These are phyloP conservation scores for Sutorius australiensis DNA, from an alignment of 768 basidiomycete species.

Conservation along the genomic window DNA sequence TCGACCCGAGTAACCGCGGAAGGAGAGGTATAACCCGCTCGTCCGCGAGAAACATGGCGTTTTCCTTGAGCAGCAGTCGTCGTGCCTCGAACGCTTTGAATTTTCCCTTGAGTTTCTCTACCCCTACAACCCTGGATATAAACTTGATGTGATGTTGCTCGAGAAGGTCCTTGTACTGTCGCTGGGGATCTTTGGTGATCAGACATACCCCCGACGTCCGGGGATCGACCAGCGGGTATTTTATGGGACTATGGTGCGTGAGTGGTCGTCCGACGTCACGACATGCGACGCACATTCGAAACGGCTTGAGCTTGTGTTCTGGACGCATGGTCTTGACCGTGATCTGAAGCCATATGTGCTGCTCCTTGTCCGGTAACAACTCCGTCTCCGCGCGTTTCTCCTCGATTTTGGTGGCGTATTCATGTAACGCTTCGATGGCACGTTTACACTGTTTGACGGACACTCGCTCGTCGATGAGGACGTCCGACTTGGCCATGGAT, in stretches of 20 bases:
- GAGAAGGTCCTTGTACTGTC: slow-evolving; percentile 93
- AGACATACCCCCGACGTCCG: slow-evolving; percentile 79
- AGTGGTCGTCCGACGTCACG: background rate
- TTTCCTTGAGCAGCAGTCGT: slow-evolving; percentile 78
- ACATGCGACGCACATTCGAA: slow-evolving; percentile 64
- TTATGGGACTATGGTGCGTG: slow-evolving; percentile 50
- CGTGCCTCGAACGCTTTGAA: slow-evolving; percentile 83
- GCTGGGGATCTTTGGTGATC: slow-evolving; percentile 93
- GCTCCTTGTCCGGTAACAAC: slow-evolving; percentile 74
- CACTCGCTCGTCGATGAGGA: slow-evolving; percentile 71
- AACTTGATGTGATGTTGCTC: slow-evolving; percentile 78
- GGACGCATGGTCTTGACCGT: slow-evolving; percentile 80
- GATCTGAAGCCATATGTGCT: slow-evolving; percentile 85
- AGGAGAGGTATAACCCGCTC: slow-evolving; percentile 85
- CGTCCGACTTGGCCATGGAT: slow-evolving; percentile 45
- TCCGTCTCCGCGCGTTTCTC: slow-evolving; percentile 67
- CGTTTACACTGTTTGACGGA: slow-evolving; percentile 67
- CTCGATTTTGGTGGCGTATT: slow-evolving; percentile 62
- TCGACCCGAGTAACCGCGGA: slow-evolving; percentile 80
- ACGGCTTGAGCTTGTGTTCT: slow-evolving; percentile 73
- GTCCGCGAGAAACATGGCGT: slow-evolving; percentile 91
- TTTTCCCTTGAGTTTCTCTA: slow-evolving; percentile 92
- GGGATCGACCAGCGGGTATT: slow-evolving; percentile 80
- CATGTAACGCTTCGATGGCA: slow-evolving; percentile 76
- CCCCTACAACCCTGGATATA: slow-evolving; percentile 85